Percentiles rank a stretch among this genome's conserved stretches.
Conservation (phyloP, 192 early-diverging fungal genomes). For the Podochytrium sp. region DNA sequence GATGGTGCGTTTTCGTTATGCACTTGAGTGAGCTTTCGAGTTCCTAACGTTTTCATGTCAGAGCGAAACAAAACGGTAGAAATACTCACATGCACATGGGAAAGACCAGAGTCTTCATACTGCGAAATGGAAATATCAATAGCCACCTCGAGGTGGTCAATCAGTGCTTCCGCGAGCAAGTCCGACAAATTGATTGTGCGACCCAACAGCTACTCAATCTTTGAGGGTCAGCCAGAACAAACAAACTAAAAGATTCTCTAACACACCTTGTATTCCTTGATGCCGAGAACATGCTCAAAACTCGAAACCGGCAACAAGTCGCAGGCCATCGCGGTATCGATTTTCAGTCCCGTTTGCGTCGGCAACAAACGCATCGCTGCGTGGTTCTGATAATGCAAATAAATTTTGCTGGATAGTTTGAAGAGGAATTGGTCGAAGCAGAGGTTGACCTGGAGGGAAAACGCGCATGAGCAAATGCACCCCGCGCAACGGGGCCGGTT, state of each 20-base stretch:
- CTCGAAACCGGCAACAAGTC: neutral
- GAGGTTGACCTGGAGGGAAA: constrained; percentile 47
- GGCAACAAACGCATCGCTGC: constrained; percentile 36
- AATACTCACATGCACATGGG: constrained; percentile 37
- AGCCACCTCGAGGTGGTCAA: constrained; percentile 44
- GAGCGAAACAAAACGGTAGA: no score
- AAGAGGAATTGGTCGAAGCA: constrained; percentile 61
- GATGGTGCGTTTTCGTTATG: constrained; percentile 39
- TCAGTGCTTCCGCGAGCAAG: constrained; percentile 46
- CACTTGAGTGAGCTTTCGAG: constrained; percentile 48
- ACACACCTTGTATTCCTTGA: constrained; percentile 35
- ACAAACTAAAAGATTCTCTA: no score
- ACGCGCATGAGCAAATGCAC: neutral
- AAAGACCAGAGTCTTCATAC: constrained; percentile 49
- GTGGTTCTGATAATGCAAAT: constrained; percentile 50
- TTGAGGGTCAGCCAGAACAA: no score
- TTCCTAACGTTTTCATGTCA: constrained; percentile 34
- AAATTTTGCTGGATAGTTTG: constrained; percentile 48
- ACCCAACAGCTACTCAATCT: constrained; percentile 57
- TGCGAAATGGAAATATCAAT: constrained; percentile 50
- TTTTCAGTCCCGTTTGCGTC: neutral
- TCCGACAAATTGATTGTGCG: constrained; percentile 45
- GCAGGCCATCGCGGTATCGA: neutral
- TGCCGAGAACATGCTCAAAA: constrained; percentile 41
- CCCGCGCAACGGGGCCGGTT: neutral